Conservation (phyloP, 192 early-diverging fungal species). For the Borealophlyctis nickersoniae region DNA sequence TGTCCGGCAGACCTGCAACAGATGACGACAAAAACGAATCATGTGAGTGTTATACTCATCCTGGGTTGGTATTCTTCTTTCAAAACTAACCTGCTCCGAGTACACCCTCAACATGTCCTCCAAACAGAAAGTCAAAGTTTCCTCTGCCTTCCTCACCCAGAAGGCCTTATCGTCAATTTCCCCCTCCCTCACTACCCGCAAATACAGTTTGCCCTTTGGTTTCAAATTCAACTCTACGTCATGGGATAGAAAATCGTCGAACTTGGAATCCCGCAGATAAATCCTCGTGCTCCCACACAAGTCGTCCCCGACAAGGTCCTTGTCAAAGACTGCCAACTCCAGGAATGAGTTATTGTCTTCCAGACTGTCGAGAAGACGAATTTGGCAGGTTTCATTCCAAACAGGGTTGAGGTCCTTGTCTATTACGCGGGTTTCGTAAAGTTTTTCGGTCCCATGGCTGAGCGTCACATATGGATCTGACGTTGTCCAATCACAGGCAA, state of each 20-base stretch:
- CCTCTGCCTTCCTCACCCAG: conserved; percentile 34
- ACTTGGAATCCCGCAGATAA: conserved; percentile 29
- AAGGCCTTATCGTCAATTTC: conserved; percentile 43
- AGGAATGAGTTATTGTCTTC: conserved; percentile 28
- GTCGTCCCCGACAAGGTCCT: conserved; percentile 38
- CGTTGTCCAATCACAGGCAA: conserved; percentile 30
- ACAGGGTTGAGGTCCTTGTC: conserved; percentile 41
- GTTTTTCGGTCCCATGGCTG: conserved; percentile 14
- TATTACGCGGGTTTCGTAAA: conserved; percentile 28
- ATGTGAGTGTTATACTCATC: neutral
- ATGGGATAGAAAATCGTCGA: conserved; percentile 40
- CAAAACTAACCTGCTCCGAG: conserved; percentile 29
- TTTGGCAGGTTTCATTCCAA: conserved; percentile 36
- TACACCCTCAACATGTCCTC: conserved; percentile 46
- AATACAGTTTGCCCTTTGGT: conserved; percentile 35
- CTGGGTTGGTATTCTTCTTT: no score
- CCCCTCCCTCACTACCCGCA: conserved; percentile 36
- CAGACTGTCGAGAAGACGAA: conserved; percentile 26
- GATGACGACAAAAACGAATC: neutral
- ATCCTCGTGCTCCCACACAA: conserved; percentile 17
- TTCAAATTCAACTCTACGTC: conserved; percentile 25
- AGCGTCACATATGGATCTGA: conserved; percentile 43
- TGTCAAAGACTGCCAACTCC: conserved; percentile 36
- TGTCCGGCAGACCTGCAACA: neutral
- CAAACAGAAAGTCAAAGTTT: conserved; percentile 26